These are phyloP conservation scores for Melastoma malabathricum DNA, from an alignment of 345 rosid species.

Conservation along the genomic window DNA sequence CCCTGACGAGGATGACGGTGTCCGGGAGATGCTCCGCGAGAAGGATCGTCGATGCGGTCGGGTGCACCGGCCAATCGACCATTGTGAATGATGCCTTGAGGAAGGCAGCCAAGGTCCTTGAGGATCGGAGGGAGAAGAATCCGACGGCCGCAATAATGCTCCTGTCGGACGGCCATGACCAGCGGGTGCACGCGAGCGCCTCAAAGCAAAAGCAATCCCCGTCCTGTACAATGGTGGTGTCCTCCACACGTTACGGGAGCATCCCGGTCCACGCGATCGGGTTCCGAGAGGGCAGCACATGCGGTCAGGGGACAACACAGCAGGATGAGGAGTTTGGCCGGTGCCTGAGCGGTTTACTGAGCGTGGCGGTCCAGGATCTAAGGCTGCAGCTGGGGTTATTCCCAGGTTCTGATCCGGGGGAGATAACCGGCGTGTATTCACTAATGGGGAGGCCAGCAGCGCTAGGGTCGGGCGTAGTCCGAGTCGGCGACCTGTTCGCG, in stretches of 20 bases:
- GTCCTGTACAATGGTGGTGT: constrained; percentile 12
- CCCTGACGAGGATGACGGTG: constrained; percentile 60
- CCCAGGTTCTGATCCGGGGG: constrained; percentile 53
- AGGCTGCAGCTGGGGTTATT: constrained; percentile 45
- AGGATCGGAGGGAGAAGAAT: constrained; percentile 74
- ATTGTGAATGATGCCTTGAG: constrained; percentile 61
- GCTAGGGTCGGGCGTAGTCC: constrained; percentile 39
- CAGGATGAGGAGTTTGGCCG: constrained; percentile 33
- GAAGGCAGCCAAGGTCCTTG: constrained; percentile 75
- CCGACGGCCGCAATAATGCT: constrained; percentile 43
- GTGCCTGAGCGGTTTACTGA: constrained; percentile 25
- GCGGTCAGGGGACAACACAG: constrained; percentile 14
- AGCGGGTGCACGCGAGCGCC: constrained; percentile 16
- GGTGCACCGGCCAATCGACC: constrained; percentile 42
- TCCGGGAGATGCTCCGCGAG: constrained; percentile 59
- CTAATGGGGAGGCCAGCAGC: constrained; percentile 31
- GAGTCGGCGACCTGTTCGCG: constrained; percentile 55
- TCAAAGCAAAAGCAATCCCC: constrained; percentile 18
- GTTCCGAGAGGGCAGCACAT: constrained; percentile 21
- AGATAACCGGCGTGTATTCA: constrained; percentile 49
- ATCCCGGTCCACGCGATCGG: constrained; percentile 48
- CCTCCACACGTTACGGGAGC: constrained; percentile 48
- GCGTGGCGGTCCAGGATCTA: constrained; percentile 52
- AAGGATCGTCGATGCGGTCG: constrained; percentile 47
- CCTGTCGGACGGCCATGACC: constrained; percentile 44